Percentiles rank a stretch among this genome's conserved stretches.
Conservation (phyloP, 2,329 filamentous ascomycete species). For the Piedraia hortae region DNA sequence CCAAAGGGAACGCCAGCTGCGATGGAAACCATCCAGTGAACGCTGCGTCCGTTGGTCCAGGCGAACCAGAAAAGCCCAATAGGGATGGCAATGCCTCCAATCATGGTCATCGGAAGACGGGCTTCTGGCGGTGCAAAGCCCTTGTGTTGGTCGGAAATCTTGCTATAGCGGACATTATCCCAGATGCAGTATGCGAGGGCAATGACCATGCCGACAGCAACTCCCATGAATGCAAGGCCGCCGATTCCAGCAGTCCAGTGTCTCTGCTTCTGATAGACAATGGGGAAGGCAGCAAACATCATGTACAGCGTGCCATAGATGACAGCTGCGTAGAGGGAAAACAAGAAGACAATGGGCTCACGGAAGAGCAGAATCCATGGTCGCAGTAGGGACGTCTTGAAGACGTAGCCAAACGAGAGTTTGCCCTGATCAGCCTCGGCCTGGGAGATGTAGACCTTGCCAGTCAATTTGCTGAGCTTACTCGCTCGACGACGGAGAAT, state of each 20-base stretch:
- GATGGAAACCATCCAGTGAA: conserved; percentile 29
- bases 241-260: conserved; percentile 32
- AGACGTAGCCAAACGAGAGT: conserved; percentile 13
- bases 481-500: conserved; percentile 26
- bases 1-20: conserved; percentile 26
- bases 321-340: conserved; percentile 38
- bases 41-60: conserved; percentile 30
- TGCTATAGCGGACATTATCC: conserved; percentile 25
- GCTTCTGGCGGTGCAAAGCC: conserved; percentile 38
- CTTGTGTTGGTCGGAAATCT: conserved; percentile 17
- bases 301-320: conserved; percentile 24
- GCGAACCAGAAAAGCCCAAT: conserved; percentile 40
- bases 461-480: conserved; percentile 23
- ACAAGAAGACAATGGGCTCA: conserved; percentile 39
- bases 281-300: conserved; percentile 22
- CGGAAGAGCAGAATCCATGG: conserved; percentile 42
- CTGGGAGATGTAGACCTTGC: conserved; percentile 28
- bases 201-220: conserved; percentile 36
- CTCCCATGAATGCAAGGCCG: conserved; percentile 39
- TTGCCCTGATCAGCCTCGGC: conserved; percentile 15
- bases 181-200: conserved; percentile 28
- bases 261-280: conserved; percentile 34
- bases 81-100: conserved; percentile 35
- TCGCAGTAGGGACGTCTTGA: conserved; percentile 30
- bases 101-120: conserved; percentile 31